These are phyloP conservation scores for Geosmithia morbida DNA, from an alignment of 2,329 filamentous ascomycete species.

Conservation along the genomic window DNA sequence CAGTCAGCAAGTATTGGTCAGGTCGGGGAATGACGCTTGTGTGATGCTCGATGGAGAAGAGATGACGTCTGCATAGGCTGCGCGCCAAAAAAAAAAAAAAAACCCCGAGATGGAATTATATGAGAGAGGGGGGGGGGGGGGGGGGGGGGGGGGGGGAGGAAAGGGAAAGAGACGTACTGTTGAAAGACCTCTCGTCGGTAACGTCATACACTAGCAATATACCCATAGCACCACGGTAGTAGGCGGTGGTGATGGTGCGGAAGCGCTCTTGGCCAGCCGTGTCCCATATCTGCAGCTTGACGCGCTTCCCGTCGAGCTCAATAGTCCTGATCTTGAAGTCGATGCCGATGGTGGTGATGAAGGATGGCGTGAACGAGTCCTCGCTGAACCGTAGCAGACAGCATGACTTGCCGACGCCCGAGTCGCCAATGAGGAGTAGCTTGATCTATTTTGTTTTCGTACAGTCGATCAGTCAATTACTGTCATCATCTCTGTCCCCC, in stretches of 20 bases:
- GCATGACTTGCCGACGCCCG: slow-evolving; percentile 93
- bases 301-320: slow-evolving; percentile 94
- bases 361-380: slow-evolving; percentile 92
- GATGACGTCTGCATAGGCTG: too few relatives aligned
- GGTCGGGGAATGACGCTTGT: too few relatives aligned
- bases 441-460: slow-evolving; percentile 55
- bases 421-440: slow-evolving; percentile 90
- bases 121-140: too few relatives aligned
- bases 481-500: too few relatives aligned
- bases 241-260: slow-evolving; percentile 95
- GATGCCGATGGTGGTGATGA: slow-evolving; percentile 98
- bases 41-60: too few relatives aligned
- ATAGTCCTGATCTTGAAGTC: slow-evolving; percentile 99
- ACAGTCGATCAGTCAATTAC: too few relatives aligned
- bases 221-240: slow-evolving; percentile 97
- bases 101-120: too few relatives aligned
- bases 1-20: slow-evolving; percentile 4
- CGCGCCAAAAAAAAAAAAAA: too few relatives aligned
- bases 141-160: too few relatives aligned
- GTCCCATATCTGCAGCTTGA: slow-evolving; percentile 99
- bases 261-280: slow-evolving; percentile 97
- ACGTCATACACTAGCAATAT: slow-evolving; percentile 97
- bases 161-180: too few relatives aligned
- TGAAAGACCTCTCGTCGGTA: slow-evolving; percentile 89
- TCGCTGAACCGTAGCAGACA: slow-evolving; percentile 93